phyloP scores from a whole-genome alignment of 768 basidiomycete genomes.

The Russula brevipes region DNA sequence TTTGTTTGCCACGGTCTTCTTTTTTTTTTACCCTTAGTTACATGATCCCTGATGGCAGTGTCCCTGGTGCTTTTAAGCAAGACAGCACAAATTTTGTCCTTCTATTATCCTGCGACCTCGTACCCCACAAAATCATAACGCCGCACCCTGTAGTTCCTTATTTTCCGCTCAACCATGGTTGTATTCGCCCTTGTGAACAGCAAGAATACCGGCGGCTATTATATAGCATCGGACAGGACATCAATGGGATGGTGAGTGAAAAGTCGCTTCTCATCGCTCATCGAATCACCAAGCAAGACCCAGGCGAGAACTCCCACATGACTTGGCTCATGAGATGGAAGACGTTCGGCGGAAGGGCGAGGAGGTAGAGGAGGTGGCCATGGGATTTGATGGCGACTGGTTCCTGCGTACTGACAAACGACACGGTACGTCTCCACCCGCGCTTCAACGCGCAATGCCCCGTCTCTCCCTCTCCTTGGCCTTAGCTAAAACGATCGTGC shows the following conservation, averaged over 20 bases:
- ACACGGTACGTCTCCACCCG: constrained; percentile 1
- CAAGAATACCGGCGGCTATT: constrained; percentile 1
- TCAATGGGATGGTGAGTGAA: constrained; percentile 13
- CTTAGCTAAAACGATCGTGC: not conserved
- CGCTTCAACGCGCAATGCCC: not conserved
- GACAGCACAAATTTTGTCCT: not conserved
- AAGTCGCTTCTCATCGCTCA: not conserved
- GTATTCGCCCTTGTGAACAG: constrained; percentile 2
- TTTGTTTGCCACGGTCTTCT: not conserved
- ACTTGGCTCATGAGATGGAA: constrained; percentile 5
- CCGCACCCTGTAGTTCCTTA: not conserved
- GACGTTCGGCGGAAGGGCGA: constrained; percentile 5
- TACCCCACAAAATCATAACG: not conserved
- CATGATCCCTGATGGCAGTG: not conserved
- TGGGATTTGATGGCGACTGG: constrained; percentile 19
- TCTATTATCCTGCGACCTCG: not conserved
- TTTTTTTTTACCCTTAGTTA: not conserved
- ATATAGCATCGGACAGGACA: not conserved
- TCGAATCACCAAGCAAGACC: not conserved
- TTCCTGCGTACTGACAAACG: constrained; percentile 13
- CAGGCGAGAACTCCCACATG: constrained; percentile 14
- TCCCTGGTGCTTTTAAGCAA: not conserved
- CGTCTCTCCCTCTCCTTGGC: not conserved
- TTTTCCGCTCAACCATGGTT: not conserved
- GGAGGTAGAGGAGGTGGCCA: constrained; percentile 10